phyloP scores from a whole-genome alignment of 2,329 filamentous ascomycete genomes.

The Thelonectria olida region DNA sequence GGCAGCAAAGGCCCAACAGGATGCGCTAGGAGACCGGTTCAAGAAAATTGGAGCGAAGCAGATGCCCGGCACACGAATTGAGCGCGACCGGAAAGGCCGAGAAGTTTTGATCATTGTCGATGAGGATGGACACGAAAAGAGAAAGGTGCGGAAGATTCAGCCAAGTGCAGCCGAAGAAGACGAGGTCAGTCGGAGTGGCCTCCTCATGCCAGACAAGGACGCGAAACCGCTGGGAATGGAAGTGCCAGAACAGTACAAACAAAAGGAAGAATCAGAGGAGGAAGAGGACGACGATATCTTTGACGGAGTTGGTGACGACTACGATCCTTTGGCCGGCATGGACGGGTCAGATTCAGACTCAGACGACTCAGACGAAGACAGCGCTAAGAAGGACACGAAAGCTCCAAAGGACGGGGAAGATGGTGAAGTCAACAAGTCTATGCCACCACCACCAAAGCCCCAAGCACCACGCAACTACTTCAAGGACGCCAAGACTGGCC shows the following conservation, averaged over 20 bases:
- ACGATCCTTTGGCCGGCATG: constrained; percentile 72
- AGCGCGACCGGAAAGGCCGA: constrained; percentile 67
- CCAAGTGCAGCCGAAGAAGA: constrained; percentile 49
- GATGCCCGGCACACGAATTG: constrained; percentile 65
- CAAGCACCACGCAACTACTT: constrained; percentile 68
- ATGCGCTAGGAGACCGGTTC: constrained; percentile 66
- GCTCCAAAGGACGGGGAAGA: constrained; percentile 33
- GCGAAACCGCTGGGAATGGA: constrained; percentile 71
- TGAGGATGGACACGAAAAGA: constrained; percentile 72
- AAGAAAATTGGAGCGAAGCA: constrained; percentile 70
- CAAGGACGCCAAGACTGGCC: constrained; percentile 63
- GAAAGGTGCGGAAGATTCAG: constrained; percentile 67
- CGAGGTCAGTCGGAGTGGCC: constrained; percentile 48
- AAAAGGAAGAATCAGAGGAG: constrained; percentile 56
- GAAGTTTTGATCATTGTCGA: constrained; percentile 73
- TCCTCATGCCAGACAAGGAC: constrained; percentile 64
- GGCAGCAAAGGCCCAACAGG: constrained; percentile 64
- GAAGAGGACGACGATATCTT: constrained; percentile 72
- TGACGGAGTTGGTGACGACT: constrained; percentile 71
- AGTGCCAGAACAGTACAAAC: constrained; percentile 66
- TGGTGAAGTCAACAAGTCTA: constrained; percentile 40
- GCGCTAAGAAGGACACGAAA: constrained; percentile 40
- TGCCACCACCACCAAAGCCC: constrained; percentile 58
- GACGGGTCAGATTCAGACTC: constrained; percentile 57
- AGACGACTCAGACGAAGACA: constrained; percentile 52